Percentiles rank a stretch among this genome's conserved stretches.
These are phyloP conservation scores for Cytospora mali DNA, from an alignment of 2,329 filamentous ascomycete species.

Conservation along the genomic window DNA sequence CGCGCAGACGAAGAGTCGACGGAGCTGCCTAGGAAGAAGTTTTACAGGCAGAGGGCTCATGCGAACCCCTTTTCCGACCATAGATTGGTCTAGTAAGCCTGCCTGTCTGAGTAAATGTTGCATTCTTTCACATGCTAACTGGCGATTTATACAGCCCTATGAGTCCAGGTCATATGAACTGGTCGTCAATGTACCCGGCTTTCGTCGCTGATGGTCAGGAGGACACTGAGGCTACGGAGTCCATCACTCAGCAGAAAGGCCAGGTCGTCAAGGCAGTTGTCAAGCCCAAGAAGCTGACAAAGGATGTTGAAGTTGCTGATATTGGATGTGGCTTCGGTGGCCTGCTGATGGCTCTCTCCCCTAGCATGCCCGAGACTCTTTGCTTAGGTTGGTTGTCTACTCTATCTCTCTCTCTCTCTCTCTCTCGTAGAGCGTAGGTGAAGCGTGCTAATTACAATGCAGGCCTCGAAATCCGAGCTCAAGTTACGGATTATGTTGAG, in stretches of 20 bases:
- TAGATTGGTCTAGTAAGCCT: conserved; percentile 70
- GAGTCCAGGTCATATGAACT: conserved; percentile 85
- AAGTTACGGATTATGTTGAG: conserved; percentile 88
- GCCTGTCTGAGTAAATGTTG: background rate
- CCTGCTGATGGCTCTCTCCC: conserved; percentile 81
- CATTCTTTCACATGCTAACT: background rate
- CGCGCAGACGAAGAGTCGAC: conserved; percentile 52
- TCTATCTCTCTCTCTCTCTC: no score
- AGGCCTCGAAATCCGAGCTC: conserved; percentile 91
- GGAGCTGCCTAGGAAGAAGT: conserved; percentile 86
- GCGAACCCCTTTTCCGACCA: conserved; percentile 99
- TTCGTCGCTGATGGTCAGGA: conserved; percentile 54
- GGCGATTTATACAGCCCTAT: conserved; percentile 62
- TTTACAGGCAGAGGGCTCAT: conserved; percentile 94
- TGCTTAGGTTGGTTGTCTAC: conserved; percentile 67
- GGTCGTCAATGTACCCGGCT: conserved; percentile 80
- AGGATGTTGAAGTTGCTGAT: conserved; percentile 88
- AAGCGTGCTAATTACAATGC: conserved; percentile 3
- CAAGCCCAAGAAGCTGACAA: conserved; percentile 49
- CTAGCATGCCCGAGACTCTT: conserved; percentile 77
- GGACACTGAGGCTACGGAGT: conserved; percentile 28
- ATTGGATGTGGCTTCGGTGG: conserved; percentile 98
- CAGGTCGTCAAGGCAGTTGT: conserved; percentile 28
- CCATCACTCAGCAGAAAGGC: conserved; percentile 15
- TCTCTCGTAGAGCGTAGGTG: background rate